Evolutionary conservation across 768 basidiomycete species (phyloP).

Genomic region (Leccinum arenicola): DNA sequence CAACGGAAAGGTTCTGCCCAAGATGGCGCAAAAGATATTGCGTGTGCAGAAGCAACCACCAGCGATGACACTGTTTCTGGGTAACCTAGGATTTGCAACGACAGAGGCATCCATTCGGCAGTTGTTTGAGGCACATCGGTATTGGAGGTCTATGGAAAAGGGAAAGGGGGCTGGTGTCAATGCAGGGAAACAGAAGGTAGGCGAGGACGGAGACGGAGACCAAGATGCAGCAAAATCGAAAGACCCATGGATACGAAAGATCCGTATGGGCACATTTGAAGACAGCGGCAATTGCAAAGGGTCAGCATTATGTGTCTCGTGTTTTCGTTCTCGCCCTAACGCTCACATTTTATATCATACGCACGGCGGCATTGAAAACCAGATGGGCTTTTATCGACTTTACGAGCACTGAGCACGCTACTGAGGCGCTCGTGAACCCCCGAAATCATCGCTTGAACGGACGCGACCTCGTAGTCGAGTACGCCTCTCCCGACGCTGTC

Average conservation of each 20-base stretch:
- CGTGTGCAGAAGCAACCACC: slow-evolving; percentile 77
- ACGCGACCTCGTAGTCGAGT: slow-evolving; percentile 82
- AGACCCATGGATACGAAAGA: slow-evolving; percentile 67
- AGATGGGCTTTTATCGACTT: slow-evolving; percentile 98
- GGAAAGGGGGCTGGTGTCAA: slow-evolving; percentile 32
- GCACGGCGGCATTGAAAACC: background rate
- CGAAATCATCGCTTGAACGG: slow-evolving; percentile 84
- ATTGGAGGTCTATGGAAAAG: slow-evolving; percentile 31
- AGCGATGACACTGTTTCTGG: slow-evolving; percentile 85
- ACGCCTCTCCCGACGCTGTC: slow-evolving; percentile 85
- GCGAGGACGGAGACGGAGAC: background rate
- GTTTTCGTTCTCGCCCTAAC: background rate
- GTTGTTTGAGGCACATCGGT: slow-evolving; percentile 64
- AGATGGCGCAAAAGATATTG: slow-evolving; percentile 77
- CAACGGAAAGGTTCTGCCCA: slow-evolving; percentile 40
- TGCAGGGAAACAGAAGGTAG: slow-evolving; percentile 23
- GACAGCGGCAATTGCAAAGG: slow-evolving; percentile 96
- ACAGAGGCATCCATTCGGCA: slow-evolving; percentile 74
- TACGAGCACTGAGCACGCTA: slow-evolving; percentile 72
- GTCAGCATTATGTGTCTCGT: slow-evolving; percentile 43
- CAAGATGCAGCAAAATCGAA: slow-evolving; percentile 6
- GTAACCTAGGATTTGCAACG: slow-evolving; percentile 90
- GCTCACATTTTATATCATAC: background rate
- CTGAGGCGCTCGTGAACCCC: slow-evolving; percentile 23
- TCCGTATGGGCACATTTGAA: slow-evolving; percentile 95